phyloP scores from a whole-genome alignment of 208 protist species.

The Balamuthia mandrillaris region DNA sequence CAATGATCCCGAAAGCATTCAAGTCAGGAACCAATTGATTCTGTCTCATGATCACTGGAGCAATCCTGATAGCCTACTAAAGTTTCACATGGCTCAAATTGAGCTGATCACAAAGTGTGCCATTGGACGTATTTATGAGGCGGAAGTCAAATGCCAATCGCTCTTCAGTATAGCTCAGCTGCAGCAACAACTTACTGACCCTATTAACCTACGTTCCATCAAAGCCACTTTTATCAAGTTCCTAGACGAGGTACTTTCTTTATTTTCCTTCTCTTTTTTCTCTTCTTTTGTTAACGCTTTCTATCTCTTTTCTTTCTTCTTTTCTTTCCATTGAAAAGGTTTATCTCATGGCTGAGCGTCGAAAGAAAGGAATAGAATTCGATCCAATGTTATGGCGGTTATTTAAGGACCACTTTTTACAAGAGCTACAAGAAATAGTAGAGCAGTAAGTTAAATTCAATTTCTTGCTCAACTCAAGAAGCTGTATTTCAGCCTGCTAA shows the following conservation, averaged over 20 bases:
- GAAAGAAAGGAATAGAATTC: neutral
- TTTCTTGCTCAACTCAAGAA: neutral
- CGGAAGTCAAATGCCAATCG: constrained; percentile 7
- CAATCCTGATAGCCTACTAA: neutral
- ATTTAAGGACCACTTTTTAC: neutral
- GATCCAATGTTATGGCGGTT: constrained; percentile 4
- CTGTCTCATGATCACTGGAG: neutral
- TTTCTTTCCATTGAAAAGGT: neutral
- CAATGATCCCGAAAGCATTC: constrained; percentile 26
- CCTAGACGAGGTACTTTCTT: neutral
- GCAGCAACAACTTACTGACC: constrained; percentile 15
- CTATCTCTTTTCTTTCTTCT: neutral
- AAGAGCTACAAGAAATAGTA: neutral
- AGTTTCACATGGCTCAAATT: neutral
- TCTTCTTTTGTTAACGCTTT: neutral
- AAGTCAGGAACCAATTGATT: neutral
- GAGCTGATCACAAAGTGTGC: constrained; percentile 28
- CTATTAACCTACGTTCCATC: neutral
- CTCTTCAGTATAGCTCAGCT: constrained; percentile 4
- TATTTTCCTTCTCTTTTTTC: neutral
- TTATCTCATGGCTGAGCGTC: neutral
- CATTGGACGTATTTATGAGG: constrained; percentile 9
- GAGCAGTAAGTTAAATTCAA: neutral
- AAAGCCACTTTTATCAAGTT: constrained; percentile 17
- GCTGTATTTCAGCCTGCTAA: neutral